A percentile compares a stretch with the other conserved stretches of the same genome.
Conservation (phyloP, 352 stramenopile genomes). For the Thraustotheca clavata region DNA sequence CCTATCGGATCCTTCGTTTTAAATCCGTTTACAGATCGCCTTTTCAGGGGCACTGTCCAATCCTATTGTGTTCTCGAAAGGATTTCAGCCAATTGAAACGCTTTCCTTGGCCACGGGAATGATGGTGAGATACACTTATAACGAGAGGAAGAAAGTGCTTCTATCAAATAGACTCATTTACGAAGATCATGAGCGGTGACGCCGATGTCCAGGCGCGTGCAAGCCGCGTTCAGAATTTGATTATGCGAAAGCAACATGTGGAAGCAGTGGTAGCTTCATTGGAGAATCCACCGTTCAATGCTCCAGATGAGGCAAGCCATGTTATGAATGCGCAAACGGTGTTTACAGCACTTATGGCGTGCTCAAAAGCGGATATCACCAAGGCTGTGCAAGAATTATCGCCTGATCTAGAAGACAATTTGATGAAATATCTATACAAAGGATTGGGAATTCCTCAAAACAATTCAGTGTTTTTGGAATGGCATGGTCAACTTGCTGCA, state of each 20-base stretch:
- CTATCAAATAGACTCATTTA: neutral
- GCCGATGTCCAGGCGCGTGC: constrained; percentile 50
- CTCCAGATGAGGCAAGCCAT: constrained; percentile 56
- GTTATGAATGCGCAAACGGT: constrained; percentile 73
- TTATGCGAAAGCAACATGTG: constrained; percentile 72
- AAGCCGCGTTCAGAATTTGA: constrained; percentile 54
- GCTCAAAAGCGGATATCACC: constrained; percentile 85
- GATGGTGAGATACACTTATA: constrained; percentile 17
- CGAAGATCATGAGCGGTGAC: constrained; percentile 8
- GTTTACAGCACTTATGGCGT: constrained; percentile 59
- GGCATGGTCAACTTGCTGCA: constrained; percentile 76
- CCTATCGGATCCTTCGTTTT: no score
- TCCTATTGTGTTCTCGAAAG: neutral
- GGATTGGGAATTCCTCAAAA: constrained; percentile 63
- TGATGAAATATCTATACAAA: constrained; percentile 88
- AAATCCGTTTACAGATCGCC: neutral
- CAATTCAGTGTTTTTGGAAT: constrained; percentile 78
- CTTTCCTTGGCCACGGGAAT: neutral
- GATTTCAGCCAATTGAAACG: constrained; percentile 16
- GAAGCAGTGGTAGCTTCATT: constrained; percentile 66
- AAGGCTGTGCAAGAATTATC: constrained; percentile 64
- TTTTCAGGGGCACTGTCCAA: constrained; percentile 5
- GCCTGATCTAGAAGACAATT: constrained; percentile 55
- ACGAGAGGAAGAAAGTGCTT: neutral
- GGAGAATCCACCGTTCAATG: constrained; percentile 56